Evolutionary conservation across 768 basidiomycete species (phyloP).

Genomic region (Tremella fuciformis): DNA sequence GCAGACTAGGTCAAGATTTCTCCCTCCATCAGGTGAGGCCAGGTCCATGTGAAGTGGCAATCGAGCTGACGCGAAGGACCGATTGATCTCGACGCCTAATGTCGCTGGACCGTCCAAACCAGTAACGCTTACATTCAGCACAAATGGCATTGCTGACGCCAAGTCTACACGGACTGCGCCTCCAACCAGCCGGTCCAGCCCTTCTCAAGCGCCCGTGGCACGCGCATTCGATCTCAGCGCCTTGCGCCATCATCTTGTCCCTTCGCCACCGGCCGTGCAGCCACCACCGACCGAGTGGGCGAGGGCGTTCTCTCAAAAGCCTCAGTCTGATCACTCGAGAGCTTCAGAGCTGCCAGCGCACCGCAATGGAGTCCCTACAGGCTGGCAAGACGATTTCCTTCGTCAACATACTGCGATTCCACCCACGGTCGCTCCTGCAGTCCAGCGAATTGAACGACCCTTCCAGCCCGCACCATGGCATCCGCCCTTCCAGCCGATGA

Average conservation of each 20-base stretch:
- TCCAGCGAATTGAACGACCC: neutral
- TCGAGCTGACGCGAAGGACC: slow-evolving; percentile 22
- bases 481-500: neutral
- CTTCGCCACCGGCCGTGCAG: slow-evolving; percentile 12
- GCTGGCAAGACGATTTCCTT: neutral
- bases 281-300: slow-evolving; percentile 16
- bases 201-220: slow-evolving; percentile 9
- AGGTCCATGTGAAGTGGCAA: neutral
- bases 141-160: neutral
- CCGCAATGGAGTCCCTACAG: neutral
- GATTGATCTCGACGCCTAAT: slow-evolving; percentile 30
- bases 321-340: neutral
- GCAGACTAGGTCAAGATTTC: slow-evolving; percentile 34
- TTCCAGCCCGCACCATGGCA: slow-evolving; percentile 8
- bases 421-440: neutral
- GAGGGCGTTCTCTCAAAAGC: slow-evolving; percentile 7
- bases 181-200: neutral
- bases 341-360: neutral
- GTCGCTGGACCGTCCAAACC: slow-evolving; percentile 33
- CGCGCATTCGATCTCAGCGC: slow-evolving; percentile 36
- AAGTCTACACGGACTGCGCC: neutral
- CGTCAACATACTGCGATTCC: neutral
- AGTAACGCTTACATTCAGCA: slow-evolving; percentile 11
- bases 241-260: slow-evolving; percentile 29
- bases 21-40: slow-evolving; percentile 32